Evolutionary conservation across 306 rosid species (phyloP).

Genomic region (Abrus pulchellus): DNA sequence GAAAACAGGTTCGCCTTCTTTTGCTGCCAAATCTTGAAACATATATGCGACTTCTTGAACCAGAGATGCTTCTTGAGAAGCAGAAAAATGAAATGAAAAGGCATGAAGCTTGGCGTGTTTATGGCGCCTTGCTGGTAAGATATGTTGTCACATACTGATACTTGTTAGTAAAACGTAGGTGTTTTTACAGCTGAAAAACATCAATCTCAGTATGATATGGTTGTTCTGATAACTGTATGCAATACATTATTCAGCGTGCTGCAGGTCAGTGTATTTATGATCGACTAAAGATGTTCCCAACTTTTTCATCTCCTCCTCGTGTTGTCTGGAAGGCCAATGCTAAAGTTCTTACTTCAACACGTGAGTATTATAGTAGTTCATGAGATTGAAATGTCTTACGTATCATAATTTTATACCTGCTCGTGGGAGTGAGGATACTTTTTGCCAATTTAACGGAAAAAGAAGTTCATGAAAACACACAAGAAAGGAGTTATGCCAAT

Average conservation of each 20-base stretch:
- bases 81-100: slow-evolving; percentile 87
- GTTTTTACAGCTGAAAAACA: slow-evolving; percentile 15
- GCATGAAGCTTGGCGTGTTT: slow-evolving; percentile 92
- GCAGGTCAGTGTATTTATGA: slow-evolving; percentile 64
- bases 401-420: background rate
- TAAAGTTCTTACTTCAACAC: slow-evolving; percentile 51
- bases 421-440: slow-evolving; percentile 7
- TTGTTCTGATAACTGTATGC: slow-evolving; percentile 42
- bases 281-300: slow-evolving; percentile 57
- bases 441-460: slow-evolving; percentile 24
- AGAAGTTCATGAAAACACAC: background rate
- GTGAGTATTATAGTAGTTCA: slow-evolving; percentile 50
- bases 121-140: slow-evolving; percentile 84
- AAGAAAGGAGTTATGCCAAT: slow-evolving; percentile 6
- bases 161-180: slow-evolving; percentile 3
- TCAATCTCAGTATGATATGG: slow-evolving; percentile 21
- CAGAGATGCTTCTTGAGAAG: slow-evolving; percentile 79
- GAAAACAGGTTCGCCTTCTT: slow-evolving; percentile 75
- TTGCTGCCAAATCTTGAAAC: slow-evolving; percentile 80
- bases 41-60: slow-evolving; percentile 83
- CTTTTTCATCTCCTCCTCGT: slow-evolving; percentile 51
- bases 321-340: slow-evolving; percentile 57
- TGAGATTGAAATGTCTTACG: background rate
- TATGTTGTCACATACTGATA: slow-evolving; percentile 6
- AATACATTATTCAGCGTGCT: slow-evolving; percentile 58